These are phyloP conservation scores for Termitomyces sp. DNA, from an alignment of 768 basidiomycete species.

Conservation along the genomic window DNA sequence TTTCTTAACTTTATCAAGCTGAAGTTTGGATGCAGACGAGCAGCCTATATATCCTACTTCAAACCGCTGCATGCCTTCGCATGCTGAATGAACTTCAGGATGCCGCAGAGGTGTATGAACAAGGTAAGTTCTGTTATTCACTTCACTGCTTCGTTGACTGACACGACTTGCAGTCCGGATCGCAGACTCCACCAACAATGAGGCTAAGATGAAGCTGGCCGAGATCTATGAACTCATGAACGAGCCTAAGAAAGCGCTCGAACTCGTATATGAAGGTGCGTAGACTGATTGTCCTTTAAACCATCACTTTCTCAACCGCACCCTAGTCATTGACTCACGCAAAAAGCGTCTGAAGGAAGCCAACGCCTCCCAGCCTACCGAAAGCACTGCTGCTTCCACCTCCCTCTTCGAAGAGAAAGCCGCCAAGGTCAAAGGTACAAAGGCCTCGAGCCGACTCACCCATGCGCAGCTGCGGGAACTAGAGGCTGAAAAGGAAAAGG, in stretches of 20 bases:
- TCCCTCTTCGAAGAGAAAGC: slow-evolving; percentile 63
- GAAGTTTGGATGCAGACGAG: slow-evolving; percentile 49
- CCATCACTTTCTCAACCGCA: not conserved
- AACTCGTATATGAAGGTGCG: slow-evolving; percentile 79
- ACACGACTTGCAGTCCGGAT: slow-evolving; percentile 49
- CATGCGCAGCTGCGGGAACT: slow-evolving; percentile 55
- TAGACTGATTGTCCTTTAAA: not conserved
- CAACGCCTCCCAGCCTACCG: slow-evolving; percentile 15
- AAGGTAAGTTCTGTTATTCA: slow-evolving; percentile 41
- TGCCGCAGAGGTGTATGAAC: slow-evolving; percentile 80
- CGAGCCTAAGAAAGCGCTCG: slow-evolving; percentile 75
- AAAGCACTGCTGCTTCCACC: slow-evolving; percentile 20
- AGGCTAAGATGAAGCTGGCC: slow-evolving; percentile 87
- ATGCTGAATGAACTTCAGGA: slow-evolving; percentile 70
- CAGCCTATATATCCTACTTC: slow-evolving; percentile 62
- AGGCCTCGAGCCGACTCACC: slow-evolving; percentile 44
- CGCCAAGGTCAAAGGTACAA: slow-evolving; percentile 16
- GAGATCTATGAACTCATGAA: slow-evolving; percentile 84
- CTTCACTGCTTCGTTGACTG: not conserved
- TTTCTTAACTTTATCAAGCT: not conserved
- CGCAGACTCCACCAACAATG: slow-evolving; percentile 70
- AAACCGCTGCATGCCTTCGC: slow-evolving; percentile 78
- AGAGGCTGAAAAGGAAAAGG: slow-evolving; percentile 63
- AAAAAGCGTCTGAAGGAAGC: slow-evolving; percentile 36
- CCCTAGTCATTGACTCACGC: slow-evolving; percentile 55